Evolutionary conservation across 371 early-diverging fungal species (phyloP).

Genomic region (Zopfochytrium polystomum): DNA sequence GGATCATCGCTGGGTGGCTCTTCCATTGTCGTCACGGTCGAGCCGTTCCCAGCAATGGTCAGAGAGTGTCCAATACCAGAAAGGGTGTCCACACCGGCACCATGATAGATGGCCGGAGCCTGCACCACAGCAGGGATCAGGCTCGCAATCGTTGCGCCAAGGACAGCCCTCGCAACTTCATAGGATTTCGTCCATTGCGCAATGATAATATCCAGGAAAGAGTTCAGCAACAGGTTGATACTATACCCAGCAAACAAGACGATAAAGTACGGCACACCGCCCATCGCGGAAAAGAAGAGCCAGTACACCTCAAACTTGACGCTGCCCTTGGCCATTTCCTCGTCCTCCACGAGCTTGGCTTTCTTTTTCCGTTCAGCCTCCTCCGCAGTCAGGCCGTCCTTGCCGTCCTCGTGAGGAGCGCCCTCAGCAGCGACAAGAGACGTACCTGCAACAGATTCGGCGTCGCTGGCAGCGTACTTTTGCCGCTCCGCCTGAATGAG

Average conservation of each 20-base stretch:
- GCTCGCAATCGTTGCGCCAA: background rate
- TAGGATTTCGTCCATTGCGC: constrained; percentile 4
- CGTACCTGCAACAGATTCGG: background rate
- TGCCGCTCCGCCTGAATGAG: constrained; percentile 8
- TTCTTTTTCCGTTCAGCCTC: constrained; percentile 2
- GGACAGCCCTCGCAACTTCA: background rate
- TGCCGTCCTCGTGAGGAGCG: background rate
- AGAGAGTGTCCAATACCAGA: no score
- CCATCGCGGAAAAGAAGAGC: constrained; percentile 24
- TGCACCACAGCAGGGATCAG: background rate
- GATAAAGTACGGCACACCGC: constrained; percentile 19
- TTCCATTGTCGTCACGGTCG: no score
- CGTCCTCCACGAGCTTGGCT: constrained; percentile 27
- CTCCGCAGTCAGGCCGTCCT: background rate
- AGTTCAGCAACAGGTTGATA: constrained; percentile 10
- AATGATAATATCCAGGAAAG: constrained; percentile 15
- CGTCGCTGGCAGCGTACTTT: no score
- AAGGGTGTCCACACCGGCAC: no score
- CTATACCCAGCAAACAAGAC: constrained; percentile 23
- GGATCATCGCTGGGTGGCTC: constrained; percentile 8
- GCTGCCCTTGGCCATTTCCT: constrained; percentile 24
- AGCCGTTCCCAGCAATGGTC: no score
- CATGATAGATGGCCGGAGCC: no score
- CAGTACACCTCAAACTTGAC: constrained; percentile 25
- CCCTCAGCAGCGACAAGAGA: background rate